phyloP scores from a whole-genome alignment of 306 rosid species.

The Lupinus albus region DNA sequence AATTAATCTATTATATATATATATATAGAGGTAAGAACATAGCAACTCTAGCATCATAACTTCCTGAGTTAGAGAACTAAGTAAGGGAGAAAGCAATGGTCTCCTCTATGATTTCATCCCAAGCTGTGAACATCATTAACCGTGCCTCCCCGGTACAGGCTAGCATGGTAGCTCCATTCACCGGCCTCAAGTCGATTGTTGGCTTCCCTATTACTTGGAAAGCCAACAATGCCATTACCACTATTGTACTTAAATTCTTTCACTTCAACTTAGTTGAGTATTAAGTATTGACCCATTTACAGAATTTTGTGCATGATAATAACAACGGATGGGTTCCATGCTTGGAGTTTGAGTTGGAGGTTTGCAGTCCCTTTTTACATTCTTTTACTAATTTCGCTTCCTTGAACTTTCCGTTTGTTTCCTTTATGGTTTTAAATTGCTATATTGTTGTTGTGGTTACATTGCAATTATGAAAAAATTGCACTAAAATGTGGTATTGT shows the following conservation, averaged over 20 bases:
- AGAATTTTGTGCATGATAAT: background rate
- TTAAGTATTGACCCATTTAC: background rate
- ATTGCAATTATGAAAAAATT: no score
- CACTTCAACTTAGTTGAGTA: background rate
- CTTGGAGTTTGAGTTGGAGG: conserved; percentile 67
- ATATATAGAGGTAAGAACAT: conserved; percentile 25
- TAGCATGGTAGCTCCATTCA: conserved; percentile 65
- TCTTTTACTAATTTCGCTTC: background rate
- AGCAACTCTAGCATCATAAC: conserved; percentile 1
- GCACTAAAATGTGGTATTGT: no score
- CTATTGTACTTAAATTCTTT: no score
- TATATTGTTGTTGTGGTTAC: no score
- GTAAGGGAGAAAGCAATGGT: conserved; percentile 50
- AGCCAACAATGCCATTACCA: conserved; percentile 62
- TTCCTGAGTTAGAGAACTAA: conserved; percentile 21
- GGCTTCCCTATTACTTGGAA: conserved; percentile 61
- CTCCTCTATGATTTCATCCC: conserved; percentile 53
- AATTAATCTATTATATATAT: conserved; percentile 42
- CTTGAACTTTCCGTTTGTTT: no score
- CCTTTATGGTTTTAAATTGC: no score
- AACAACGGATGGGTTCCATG: conserved; percentile 66
- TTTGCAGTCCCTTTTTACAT: background rate
- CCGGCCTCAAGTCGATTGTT: conserved; percentile 63
- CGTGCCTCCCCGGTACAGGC: conserved; percentile 56
- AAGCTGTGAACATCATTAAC: conserved; percentile 51